These are phyloP conservation scores for Picochlorum costavermella DNA, from an alignment of 139 green algal genomes.

Conservation along the genomic window DNA sequence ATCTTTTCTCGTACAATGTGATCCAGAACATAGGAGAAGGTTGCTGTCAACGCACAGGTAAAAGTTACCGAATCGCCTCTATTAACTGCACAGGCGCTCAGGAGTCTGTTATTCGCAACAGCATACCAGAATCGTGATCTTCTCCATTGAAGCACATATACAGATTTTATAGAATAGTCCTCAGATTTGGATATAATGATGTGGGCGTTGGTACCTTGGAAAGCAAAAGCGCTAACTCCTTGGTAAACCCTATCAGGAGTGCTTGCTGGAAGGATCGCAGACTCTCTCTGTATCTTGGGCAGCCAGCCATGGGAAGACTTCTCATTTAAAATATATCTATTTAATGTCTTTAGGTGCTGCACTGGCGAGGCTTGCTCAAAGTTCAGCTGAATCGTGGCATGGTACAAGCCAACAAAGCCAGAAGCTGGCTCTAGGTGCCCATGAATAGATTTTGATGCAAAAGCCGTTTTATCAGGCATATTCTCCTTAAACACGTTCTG, in stretches of 20 bases:
- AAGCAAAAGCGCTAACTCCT: slow-evolving; percentile 74
- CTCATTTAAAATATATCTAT: slow-evolving; percentile 16
- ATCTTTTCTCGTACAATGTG: slow-evolving; percentile 21
- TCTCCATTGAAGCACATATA: slow-evolving; percentile 16
- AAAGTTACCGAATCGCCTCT: no score
- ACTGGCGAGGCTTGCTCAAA: not conserved
- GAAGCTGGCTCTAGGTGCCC: slow-evolving; percentile 38
- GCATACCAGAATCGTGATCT: not conserved
- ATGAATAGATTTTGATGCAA: slow-evolving; percentile 28
- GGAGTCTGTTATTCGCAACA: not conserved
- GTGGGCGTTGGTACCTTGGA: slow-evolving; percentile 71
- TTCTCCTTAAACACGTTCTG: not conserved
- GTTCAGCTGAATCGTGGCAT: slow-evolving; percentile 9
- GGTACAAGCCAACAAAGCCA: slow-evolving; percentile 17
- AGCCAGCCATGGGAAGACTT: not conserved
- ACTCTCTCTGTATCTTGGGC: not conserved
- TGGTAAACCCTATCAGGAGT: not conserved
- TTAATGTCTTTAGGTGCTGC: slow-evolving; percentile 16
- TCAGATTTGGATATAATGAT: slow-evolving; percentile 23
- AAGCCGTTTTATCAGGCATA: slow-evolving; percentile 16
- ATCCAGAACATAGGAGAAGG: slow-evolving; percentile 19
- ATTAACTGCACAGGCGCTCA: no score
- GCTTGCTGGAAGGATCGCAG: not conserved
- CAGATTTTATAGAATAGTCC: not conserved
- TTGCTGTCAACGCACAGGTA: not conserved